Conservation (phyloP, 73 alveolate species). For the Uronychia setigera region DNA sequence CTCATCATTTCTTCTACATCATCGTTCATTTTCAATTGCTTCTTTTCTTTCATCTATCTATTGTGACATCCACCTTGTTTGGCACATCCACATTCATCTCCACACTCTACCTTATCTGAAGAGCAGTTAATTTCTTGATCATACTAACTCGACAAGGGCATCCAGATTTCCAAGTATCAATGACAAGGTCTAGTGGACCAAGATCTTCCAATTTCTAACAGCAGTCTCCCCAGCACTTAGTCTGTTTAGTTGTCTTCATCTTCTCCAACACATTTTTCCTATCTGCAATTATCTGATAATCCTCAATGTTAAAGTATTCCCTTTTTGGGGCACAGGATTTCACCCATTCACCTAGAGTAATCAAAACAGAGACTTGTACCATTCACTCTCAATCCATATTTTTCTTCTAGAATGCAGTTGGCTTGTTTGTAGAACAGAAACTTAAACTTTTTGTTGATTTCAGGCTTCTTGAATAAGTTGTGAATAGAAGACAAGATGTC, state of each 20-base stretch:
- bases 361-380: background rate
- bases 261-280: background rate
- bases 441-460: constrained; percentile 5
- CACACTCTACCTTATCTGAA: constrained; percentile 79
- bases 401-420: background rate
- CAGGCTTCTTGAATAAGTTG: background rate
- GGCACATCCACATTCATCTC: constrained; percentile 80
- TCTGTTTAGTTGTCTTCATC: constrained; percentile 12
- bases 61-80: constrained; percentile 65
- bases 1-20: constrained; percentile 92
- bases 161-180: constrained; percentile 28
- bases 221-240: constrained; percentile 24
- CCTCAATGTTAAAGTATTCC: constrained; percentile 13
- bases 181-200: constrained; percentile 5
- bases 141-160: constrained; percentile 28
- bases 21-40: constrained; percentile 63
- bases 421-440: background rate
- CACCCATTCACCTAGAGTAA: constrained; percentile 8
- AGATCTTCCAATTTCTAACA: constrained; percentile 9
- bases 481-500: constrained; percentile 1
- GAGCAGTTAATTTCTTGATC: no score
- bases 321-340: constrained; percentile 13
- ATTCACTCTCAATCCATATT: background rate
- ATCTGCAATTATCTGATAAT: constrained; percentile 5
- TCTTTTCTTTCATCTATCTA: constrained; percentile 73